These are phyloP conservation scores for Acanthamoeba culbertsoni DNA, from an alignment of 208 protist species.

Conservation along the genomic window DNA sequence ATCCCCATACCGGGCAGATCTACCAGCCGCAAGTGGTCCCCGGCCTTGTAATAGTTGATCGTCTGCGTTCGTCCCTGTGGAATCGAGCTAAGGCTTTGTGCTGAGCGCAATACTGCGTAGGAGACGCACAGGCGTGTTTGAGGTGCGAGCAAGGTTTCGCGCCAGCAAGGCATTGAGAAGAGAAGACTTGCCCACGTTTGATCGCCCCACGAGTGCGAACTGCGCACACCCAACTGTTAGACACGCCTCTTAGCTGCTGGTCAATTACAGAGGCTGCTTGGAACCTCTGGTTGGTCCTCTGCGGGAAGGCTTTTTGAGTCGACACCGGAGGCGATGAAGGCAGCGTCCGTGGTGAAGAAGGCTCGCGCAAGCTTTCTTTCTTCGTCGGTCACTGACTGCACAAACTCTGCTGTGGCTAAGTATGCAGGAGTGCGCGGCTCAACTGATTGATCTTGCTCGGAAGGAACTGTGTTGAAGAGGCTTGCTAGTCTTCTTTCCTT, in stretches of 20 bases:
- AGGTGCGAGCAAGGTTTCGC: constrained; percentile 13
- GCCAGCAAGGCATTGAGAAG: constrained; percentile 17
- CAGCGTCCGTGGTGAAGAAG: background rate
- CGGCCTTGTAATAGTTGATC: constrained; percentile 54
- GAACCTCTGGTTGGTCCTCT: background rate
- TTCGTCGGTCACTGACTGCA: background rate
- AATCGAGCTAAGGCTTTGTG: background rate
- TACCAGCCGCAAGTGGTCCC: background rate
- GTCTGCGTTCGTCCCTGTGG: constrained; percentile 49
- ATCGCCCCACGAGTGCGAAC: constrained; percentile 42
- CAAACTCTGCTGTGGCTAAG: background rate
- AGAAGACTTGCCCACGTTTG: constrained; percentile 51
- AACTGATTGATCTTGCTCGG: background rate
- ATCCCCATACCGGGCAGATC: background rate
- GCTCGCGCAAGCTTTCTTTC: background rate
- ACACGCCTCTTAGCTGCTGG: background rate
- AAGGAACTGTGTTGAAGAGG: background rate
- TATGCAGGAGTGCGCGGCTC: background rate
- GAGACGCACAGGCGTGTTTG: constrained; percentile 12
- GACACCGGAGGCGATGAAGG: background rate
- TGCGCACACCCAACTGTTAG: background rate
- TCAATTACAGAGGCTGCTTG: background rate
- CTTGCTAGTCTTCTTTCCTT: too few species aligned
- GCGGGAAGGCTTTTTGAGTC: background rate
- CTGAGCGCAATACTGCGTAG: background rate